phyloP scores from a whole-genome alignment of 768 basidiomycete genomes.

The Crassisporium funariophilum region DNA sequence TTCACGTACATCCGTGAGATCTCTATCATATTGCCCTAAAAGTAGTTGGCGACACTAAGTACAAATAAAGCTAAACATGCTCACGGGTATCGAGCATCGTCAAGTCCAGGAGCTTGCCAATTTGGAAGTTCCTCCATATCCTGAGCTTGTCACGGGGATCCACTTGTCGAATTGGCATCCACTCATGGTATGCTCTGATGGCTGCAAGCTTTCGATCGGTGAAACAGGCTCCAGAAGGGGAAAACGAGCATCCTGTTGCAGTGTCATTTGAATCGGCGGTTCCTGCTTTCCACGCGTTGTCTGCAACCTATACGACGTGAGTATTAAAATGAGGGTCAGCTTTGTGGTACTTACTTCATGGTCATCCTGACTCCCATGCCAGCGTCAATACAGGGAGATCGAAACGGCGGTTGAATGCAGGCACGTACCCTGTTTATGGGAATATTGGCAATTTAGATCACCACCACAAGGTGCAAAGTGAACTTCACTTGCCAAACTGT shows the following conservation, averaged over 20 bases:
- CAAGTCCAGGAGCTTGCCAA: slow-evolving; percentile 62
- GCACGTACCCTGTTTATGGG: too few species aligned
- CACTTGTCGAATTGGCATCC: slow-evolving; percentile 65
- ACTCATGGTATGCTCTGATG: slow-evolving; percentile 60
- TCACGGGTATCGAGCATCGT: slow-evolving; percentile 65
- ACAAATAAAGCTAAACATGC: slow-evolving; percentile 7
- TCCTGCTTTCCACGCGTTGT: slow-evolving; percentile 60
- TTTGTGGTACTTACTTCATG: slow-evolving; percentile 48
- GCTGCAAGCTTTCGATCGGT: slow-evolving; percentile 62
- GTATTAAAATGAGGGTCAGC: too few species aligned
- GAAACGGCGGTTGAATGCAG: too few species aligned
- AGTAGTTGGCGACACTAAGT: not conserved
- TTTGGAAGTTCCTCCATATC: slow-evolving; percentile 66
- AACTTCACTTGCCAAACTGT: slow-evolving; percentile 49
- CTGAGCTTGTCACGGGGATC: slow-evolving; percentile 54
- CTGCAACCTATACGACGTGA: slow-evolving; percentile 41
- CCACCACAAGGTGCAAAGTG: too few species aligned
- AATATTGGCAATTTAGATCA: too few species aligned
- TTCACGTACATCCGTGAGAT: slow-evolving; percentile 51
- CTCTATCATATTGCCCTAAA: slow-evolving; percentile 54
- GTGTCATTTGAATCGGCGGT: slow-evolving; percentile 59
- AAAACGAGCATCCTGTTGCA: slow-evolving; percentile 48
- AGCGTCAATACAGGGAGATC: slow-evolving; percentile 2
- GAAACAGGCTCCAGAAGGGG: slow-evolving; percentile 56
- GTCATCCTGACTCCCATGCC: slow-evolving; percentile 41